Base-by-base conservation (phyloP, 306 rosid genomes). In the Vigna angularis region DNA sequence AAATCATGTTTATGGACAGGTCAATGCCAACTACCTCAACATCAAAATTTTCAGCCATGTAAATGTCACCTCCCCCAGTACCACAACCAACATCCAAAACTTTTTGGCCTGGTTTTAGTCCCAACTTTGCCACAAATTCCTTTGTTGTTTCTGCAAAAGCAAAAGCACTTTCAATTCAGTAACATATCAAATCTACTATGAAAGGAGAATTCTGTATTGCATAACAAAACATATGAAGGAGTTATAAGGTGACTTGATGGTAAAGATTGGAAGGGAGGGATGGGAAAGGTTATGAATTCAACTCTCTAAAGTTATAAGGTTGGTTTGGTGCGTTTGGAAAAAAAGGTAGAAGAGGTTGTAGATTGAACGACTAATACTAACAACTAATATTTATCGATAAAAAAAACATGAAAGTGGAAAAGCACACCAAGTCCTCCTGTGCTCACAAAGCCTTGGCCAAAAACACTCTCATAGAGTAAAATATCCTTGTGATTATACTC, bases 51-150 rank as follows among this genome's bases (percentile, higher is more conserved):
- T 86, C 86, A 40, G 98, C 98, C 98, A 95, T 92, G 86, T 95
- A 95, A 57, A 92, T 84, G 78, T 91, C 98, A 38, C 96, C 96
- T 52, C 98, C 98, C 22, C 98, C 98, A 34, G 79, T 86, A 50
- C 98, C 98, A 81, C 98, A 95, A 65, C 98, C 98, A 55, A 95
- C 98, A 86, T 95, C 98, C 0, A 95, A 77, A 16, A 95, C 93
- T 70, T 87, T 88, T 75, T 95, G 97, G 30, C 90, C 88, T 36
- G 89, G 84, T 89, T 86, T 83, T 13, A 95, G 93, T 5, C 86
- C 94, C 83, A 95, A 85, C 83, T 82, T 89, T 3, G 76, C 81
- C 36, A 91, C 97, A 81, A 95, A 48, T 82, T 95, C 93, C 80
- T 72, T 88, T 0, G 96, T 92, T 44, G 98, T 95, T 75, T 92